phyloP scores from a whole-genome alignment of 1,284 basidiomycete species.

The Tilletiopsis washingtonensis region DNA sequence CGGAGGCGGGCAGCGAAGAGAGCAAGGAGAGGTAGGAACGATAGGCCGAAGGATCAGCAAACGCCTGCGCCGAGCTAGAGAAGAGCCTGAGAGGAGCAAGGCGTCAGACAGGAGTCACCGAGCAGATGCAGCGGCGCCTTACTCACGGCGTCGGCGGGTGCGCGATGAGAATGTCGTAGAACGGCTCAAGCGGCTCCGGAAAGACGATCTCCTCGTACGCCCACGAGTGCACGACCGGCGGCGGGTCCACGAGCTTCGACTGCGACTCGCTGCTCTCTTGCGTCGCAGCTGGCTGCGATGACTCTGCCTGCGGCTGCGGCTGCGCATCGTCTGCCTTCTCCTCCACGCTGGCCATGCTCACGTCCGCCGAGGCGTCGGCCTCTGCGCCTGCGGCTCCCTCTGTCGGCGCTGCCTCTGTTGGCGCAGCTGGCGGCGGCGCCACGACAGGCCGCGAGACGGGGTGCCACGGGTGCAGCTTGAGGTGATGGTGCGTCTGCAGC shows the following conservation, averaged over 20 bases:
- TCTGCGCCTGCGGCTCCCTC: constrained; percentile 8
- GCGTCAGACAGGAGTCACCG: constrained; percentile 29
- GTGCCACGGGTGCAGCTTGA: constrained; percentile 91
- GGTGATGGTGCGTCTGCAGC: constrained; percentile 75
- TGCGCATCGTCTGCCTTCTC: background rate
- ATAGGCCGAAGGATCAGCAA: constrained; percentile 24
- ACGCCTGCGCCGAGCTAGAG: constrained; percentile 29
- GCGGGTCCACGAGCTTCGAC: constrained; percentile 6
- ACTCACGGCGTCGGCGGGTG: constrained; percentile 71
- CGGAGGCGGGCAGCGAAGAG: background rate
- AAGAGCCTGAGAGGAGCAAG: constrained; percentile 9
- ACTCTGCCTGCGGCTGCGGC: background rate
- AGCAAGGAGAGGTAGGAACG: background rate
- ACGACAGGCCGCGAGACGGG: constrained; percentile 42
- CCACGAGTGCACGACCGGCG: constrained; percentile 67
- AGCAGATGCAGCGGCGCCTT: constrained; percentile 52
- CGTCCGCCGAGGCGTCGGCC: constrained; percentile 1
- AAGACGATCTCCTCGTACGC: constrained; percentile 99
- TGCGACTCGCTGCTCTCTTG: background rate
- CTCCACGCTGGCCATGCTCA: too few species aligned
- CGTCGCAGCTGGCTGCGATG: background rate
- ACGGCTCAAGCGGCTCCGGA: constrained; percentile 80
- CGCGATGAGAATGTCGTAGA: constrained; percentile 71
- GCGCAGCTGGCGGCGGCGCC: too few species aligned
- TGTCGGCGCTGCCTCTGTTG: background rate